Evolutionary conservation across 345 rosid species (phyloP), one percentile per base, ranked within the genome.

Genomic region (Eutrema japonicum): DNA sequence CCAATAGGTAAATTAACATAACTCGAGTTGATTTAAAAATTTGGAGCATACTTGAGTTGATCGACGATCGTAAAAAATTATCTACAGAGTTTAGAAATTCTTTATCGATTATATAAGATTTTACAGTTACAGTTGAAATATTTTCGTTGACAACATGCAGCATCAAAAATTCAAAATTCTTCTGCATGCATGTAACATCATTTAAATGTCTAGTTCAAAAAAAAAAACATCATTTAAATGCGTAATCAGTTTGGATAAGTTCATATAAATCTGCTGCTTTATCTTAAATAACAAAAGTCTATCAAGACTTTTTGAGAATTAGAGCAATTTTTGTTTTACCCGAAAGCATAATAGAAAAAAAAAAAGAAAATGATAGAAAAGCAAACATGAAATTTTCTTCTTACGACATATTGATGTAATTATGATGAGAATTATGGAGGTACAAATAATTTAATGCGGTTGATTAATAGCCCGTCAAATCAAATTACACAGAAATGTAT

Each of bases 401-500:
- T 70, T 55, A 70, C 71, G 75, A 76, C 64, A 64, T 16, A 54
- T 46, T 70, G 50, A 54, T 63, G 79, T 55, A 49, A 69, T 63
- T 63, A 70, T 76, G 79, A 70, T 76, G 75, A 69, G n/a, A 69
- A 63, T 49, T 40, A 18, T 62, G 26, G 18, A 7, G 59, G 70
- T 76, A 54, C 75, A 70, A 46, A 46, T 7, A 10, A 37, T 63
- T 76, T 8, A 69, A 9, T 55, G 66, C 8, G 37, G 26, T 53
- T 69, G 8, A 40, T 40, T 9, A 67, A 26, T 51, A 8, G 56
- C 62, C 56, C 18, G 48, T 75, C 70, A 76, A 76, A 76, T 63
- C 75, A 76, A 51, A 35, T 36, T 46, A 63, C 59, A 36, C 4
- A 18, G 1, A 18, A 18, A 0, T 18, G 22, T 18, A 18, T 18